Conservation (phyloP, 2,329 filamentous ascomycete genomes). For the Dothiorella sarmentorum region DNA sequence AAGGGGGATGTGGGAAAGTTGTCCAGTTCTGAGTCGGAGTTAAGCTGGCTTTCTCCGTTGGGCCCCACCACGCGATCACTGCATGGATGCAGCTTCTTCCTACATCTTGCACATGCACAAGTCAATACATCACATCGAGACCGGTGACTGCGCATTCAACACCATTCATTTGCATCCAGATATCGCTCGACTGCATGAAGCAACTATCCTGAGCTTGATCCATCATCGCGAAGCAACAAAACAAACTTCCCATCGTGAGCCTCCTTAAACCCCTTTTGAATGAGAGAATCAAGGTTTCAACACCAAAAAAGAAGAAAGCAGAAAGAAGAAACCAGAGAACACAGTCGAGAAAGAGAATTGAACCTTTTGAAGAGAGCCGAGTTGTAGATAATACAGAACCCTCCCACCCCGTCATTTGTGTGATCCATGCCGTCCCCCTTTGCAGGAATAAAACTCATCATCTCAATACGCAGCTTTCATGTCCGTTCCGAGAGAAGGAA, state of each 20-base stretch:
- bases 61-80: neutral
- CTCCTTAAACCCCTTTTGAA: conserved; percentile 10
- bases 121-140: neutral
- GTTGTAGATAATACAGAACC: conserved; percentile 19
- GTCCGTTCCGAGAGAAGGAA: conserved; percentile 9
- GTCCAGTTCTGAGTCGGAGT: conserved; percentile 5
- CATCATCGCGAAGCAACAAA: neutral
- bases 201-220: conserved; percentile 16
- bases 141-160: conserved; percentile 1
- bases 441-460: conserved; percentile 6
- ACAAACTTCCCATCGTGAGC: conserved; percentile 16
- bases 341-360: conserved; percentile 16
- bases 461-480: conserved; percentile 17
- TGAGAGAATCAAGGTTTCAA: conserved; percentile 16
- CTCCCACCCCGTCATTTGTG: conserved; percentile 10
- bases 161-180: conserved; percentile 11
- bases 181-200: neutral
- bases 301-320: conserved; percentile 13
- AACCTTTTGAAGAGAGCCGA: conserved; percentile 20
- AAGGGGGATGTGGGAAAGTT: conserved; percentile 3
- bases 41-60: conserved; percentile 5
- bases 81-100: neutral
- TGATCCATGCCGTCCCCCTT: conserved; percentile 1
- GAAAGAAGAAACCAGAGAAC: conserved; percentile 11
- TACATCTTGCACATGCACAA: neutral